Evolutionary conservation across 371 early-diverging fungal genomes (phyloP).

Genomic region (Apophysomyces ossiformis): DNA sequence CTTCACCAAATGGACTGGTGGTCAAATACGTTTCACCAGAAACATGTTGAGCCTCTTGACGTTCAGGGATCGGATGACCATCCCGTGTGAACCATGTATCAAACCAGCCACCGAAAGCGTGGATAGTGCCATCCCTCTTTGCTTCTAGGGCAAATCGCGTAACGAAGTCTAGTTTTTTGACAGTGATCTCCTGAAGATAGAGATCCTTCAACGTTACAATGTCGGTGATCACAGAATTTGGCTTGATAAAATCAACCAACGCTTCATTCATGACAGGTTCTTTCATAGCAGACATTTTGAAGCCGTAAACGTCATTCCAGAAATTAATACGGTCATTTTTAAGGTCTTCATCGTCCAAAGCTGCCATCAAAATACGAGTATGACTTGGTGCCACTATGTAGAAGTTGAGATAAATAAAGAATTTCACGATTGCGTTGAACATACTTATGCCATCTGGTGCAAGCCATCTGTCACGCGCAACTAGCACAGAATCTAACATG

Average conservation of each 20-base stretch:
- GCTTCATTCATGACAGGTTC: constrained; percentile 61
- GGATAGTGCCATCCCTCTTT: constrained; percentile 63
- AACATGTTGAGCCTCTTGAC: constrained; percentile 39
- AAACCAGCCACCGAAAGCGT: constrained; percentile 85
- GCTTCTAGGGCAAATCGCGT: constrained; percentile 65
- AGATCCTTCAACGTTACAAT: constrained; percentile 74
- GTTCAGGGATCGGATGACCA: constrained; percentile 51
- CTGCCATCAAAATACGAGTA: constrained; percentile 76
- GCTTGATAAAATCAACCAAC: constrained; percentile 69
- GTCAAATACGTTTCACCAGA: constrained; percentile 57
- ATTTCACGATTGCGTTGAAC: constrained; percentile 22
- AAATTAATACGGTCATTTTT: constrained; percentile 77
- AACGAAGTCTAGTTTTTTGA: constrained; percentile 56
- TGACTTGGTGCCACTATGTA: constrained; percentile 75
- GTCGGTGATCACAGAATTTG: constrained; percentile 69
- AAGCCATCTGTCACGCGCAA: constrained; percentile 83
- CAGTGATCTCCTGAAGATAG: constrained; percentile 61
- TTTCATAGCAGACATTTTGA: constrained; percentile 87
- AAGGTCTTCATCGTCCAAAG: constrained; percentile 80
- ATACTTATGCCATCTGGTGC: constrained; percentile 67
- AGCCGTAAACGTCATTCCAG: constrained; percentile 91
- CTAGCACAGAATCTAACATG: constrained; percentile 89
- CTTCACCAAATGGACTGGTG: constrained; percentile 72
- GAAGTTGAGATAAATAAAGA: not conserved
- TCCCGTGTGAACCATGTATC: constrained; percentile 84